Evolutionary conservation across 2,329 filamentous ascomycete species (phyloP), one percentile per base, ranked within the genome.

Genomic region (Penicillium sclerotiorum): DNA sequence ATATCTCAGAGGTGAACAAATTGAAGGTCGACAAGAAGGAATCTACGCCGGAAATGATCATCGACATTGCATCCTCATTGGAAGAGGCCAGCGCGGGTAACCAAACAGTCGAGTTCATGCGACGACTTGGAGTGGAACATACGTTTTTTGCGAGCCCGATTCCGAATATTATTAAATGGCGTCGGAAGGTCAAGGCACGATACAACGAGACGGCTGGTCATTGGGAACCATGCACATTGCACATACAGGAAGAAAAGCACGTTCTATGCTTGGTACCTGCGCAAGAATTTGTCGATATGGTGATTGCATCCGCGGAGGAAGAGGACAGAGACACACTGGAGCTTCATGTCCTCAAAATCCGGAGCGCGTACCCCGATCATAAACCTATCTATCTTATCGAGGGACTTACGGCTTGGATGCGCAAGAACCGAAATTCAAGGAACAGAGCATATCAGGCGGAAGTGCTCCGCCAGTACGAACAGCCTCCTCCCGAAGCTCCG

Each of bases 31-130:
- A 90, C 70, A 90, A 89, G 71, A 90, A 89, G 58, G 73, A 85
- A 0, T 87, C 88, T 0, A 82, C 84, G 0, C 80, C 80, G 0
- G 88, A 94, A 67, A 93, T 94, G 88, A 85, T 93, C 43, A 78
- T 90, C 1, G 82, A 89, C 58, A 73, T 93, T 20, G 81, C 88
- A 0, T 69, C 72, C 0, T 79, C 77, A 1, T 71, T 93, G 1
- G 70, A 79, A 18, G 68, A 65, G 8, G 67, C 76, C 0, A 72
- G 66, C 28, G 60, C 78, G 8, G 74, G 73, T 2, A 75, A 70
- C 27, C 75, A 77, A 49, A 64, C 73, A 11, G 52, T 69, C 13
- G 71, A 76, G 56, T 71, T 69, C 45, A 72, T 78, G 69, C 67
- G 67, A 37, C 67, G 67, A 3, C 55, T 76, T 8, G 68, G 66